Conservation (phyloP, 2,329 filamentous ascomycete species). For the Paecilomyces sp. region DNA sequence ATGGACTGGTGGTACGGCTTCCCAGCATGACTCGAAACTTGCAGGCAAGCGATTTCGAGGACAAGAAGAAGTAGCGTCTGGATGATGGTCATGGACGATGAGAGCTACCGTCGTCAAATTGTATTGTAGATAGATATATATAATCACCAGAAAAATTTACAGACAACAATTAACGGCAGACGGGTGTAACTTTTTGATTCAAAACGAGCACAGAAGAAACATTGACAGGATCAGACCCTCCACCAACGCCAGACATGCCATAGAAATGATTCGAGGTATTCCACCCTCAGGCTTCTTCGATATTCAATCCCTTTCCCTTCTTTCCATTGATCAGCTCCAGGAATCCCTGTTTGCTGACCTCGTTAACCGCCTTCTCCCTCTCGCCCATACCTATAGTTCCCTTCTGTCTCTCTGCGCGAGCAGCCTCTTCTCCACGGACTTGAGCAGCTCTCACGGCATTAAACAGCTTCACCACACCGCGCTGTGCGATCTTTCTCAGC, state of each 20-base stretch:
- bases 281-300: constrained; percentile 34
- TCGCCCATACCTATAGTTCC: constrained; percentile 72
- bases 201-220: constrained; percentile 2
- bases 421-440: constrained; percentile 75
- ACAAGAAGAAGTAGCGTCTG: constrained; percentile 26
- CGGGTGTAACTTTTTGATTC: neutral
- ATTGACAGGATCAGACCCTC: constrained; percentile 11
- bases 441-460: constrained; percentile 92
- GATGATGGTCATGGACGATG: neutral
- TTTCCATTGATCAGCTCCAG: constrained; percentile 67
- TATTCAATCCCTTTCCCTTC: constrained; percentile 43
- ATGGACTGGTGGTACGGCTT: constrained; percentile 77
- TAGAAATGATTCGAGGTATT: neutral
- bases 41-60: constrained; percentile 83
- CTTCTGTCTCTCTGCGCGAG: constrained; percentile 56
- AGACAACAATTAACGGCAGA: neutral
- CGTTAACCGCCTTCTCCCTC: constrained; percentile 80
- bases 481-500: constrained; percentile 79
- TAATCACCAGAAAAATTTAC: neutral
- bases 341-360: constrained; percentile 97
- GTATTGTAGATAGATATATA: constrained; percentile 7
- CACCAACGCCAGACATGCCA: constrained; percentile 26
- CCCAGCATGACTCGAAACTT: constrained; percentile 93
- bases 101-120: neutral
- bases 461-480: constrained; percentile 92